Conservation (phyloP, 331 rosid species). For the Phaseolus coccineus region DNA sequence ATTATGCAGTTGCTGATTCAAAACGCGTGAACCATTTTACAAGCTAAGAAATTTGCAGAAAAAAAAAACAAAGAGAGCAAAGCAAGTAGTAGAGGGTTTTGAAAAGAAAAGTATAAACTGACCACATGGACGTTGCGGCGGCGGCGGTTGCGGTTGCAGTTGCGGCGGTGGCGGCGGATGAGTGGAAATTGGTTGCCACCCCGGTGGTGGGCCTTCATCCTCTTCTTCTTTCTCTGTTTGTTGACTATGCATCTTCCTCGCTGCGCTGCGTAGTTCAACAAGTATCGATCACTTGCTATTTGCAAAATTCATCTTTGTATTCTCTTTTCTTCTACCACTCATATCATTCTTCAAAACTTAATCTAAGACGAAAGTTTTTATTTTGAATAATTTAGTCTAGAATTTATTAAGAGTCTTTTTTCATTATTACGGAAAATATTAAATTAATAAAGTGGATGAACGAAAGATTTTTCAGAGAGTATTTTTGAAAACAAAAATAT, state of each 20-base stretch:
- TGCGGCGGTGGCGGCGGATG: conserved; percentile 25
- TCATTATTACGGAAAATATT: too few relatives aligned
- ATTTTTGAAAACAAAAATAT: too few relatives aligned
- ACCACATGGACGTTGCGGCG: conserved; percentile 47
- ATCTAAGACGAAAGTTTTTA: too few relatives aligned
- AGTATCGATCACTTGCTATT: neutral
- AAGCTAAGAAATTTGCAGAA: neutral
- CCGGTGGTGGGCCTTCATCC: conserved; percentile 81
- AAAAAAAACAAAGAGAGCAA: neutral
- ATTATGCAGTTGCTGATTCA: neutral
- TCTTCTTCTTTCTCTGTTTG: conserved; percentile 51
- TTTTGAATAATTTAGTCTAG: too few relatives aligned
- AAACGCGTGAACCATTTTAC: neutral
- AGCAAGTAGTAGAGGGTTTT: too few relatives aligned
- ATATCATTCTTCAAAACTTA: too few relatives aligned
- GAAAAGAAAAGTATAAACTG: conserved; percentile 18
- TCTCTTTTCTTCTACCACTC: too few relatives aligned
- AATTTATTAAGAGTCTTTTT: too few relatives aligned
- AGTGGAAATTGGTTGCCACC: conserved; percentile 59
- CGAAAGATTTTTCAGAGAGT: too few relatives aligned
- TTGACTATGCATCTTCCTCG: conserved; percentile 40
- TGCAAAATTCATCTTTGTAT: neutral
- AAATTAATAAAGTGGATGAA: too few relatives aligned
- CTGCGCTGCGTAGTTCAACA: neutral
- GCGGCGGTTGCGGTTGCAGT: neutral